phyloP scores from a whole-genome alignment of 208 protist species.

The Trypanosoma boissoni region DNA sequence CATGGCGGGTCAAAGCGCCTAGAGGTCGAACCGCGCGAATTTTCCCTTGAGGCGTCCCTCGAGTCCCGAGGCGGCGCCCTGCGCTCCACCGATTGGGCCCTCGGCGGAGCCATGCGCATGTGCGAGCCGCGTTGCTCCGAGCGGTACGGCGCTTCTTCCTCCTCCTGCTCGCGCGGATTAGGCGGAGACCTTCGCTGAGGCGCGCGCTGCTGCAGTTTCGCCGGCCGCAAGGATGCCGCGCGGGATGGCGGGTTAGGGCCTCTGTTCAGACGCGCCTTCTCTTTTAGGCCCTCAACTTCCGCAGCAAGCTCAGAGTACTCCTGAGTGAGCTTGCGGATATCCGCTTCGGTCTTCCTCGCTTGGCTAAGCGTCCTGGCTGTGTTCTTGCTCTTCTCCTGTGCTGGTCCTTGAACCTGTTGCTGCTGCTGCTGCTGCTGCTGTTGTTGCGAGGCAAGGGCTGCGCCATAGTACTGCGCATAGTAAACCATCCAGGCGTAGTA shows the following conservation, averaged over 20 bases:
- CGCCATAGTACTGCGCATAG: conserved; percentile 56
- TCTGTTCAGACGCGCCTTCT: background rate
- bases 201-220: too few relatives aligned
- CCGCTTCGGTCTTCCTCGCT: background rate
- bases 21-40: too few relatives aligned
- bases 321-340: conserved; percentile 7
- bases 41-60: too few relatives aligned
- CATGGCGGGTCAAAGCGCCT: background rate
- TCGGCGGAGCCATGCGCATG: background rate
- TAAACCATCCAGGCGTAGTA: conserved; percentile 71
- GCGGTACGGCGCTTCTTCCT: conserved; percentile 23
- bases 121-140: conserved; percentile 17
- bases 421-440: conserved; percentile 10
- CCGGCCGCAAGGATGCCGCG: too few relatives aligned
- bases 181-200: too few relatives aligned
- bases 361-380: background rate
- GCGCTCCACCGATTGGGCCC: too few relatives aligned
- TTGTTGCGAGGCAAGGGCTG: conserved; percentile 17
- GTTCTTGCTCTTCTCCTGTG: background rate
- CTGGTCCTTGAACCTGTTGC: background rate
- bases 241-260: too few relatives aligned
- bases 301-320: conserved; percentile 14
- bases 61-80: too few relatives aligned
- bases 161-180: background rate
- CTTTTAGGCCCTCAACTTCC: conserved; percentile 19